Conservation (phyloP, 129 eudicot genomes). For the Lactuca saligna region DNA sequence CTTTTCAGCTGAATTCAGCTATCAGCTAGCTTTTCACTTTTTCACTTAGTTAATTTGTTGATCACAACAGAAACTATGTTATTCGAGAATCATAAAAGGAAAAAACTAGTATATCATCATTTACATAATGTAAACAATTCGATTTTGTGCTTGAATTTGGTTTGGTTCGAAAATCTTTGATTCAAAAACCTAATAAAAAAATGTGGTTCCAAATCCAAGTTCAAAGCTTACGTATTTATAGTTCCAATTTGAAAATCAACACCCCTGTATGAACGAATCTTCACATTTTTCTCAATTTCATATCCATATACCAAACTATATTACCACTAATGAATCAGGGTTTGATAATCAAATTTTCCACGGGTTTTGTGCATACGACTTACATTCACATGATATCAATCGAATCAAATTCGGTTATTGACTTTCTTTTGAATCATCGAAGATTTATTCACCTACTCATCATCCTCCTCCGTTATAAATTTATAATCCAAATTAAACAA, state of each 20-base stretch:
- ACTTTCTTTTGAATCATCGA: conserved; percentile 2
- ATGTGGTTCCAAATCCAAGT: background rate
- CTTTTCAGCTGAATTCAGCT: too few species aligned
- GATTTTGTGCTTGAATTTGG: background rate
- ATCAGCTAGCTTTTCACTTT: too few species aligned
- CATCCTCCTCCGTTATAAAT: background rate
- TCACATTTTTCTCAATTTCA: background rate
- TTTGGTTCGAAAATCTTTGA: background rate
- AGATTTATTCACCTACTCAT: background rate
- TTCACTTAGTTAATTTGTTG: too few species aligned
- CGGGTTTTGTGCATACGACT: background rate
- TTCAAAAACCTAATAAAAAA: too few species aligned
- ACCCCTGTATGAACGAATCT: background rate
- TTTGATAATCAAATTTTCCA: background rate
- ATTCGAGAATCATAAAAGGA: too few species aligned
- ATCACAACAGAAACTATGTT: too few species aligned
- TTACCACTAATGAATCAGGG: background rate
- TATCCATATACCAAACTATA: background rate
- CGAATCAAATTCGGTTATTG: background rate
- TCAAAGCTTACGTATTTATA: background rate
- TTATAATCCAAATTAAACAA: background rate
- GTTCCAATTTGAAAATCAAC: background rate
- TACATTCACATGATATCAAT: background rate
- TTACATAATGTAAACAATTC: background rate
- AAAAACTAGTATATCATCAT: too few species aligned